A percentile compares a stretch with the other conserved stretches of the same genome.
Evolutionary conservation across 495 filamentous ascomycete genomes (phyloP).

Genomic region (Trichocladium uniseriatum): DNA sequence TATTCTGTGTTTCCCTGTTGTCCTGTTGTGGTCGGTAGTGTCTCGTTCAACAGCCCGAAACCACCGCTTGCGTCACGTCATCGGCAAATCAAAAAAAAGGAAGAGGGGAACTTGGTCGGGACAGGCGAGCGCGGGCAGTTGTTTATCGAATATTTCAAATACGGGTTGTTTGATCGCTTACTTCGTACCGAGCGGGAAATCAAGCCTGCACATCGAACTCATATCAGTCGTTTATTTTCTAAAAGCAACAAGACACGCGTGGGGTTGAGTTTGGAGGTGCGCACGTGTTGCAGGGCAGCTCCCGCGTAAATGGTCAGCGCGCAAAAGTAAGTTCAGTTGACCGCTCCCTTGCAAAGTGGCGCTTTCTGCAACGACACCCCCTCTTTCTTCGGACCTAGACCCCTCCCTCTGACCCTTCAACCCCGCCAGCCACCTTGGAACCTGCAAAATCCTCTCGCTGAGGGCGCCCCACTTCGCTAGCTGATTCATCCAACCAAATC

Average conservation of each 20-base stretch:
- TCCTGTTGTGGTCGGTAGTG: constrained; percentile 1
- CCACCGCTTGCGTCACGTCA: constrained; percentile 20
- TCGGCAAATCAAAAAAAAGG: constrained; percentile 8
- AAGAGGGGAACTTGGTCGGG: not conserved
- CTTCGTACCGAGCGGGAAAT: no score
- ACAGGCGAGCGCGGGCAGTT: no score
- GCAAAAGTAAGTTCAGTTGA: not conserved
- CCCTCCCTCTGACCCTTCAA: constrained; percentile 11
- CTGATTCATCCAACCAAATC: constrained; percentile 39
- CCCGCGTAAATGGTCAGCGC: no score
- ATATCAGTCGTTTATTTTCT: no score
- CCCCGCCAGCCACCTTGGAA: constrained; percentile 22
- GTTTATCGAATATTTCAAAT: no score
- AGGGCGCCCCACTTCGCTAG: constrained; percentile 18
- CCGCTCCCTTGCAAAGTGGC: not conserved
- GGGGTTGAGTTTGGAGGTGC: not conserved
- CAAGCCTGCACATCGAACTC: no score
- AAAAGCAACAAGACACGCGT: not conserved
- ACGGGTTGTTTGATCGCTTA: no score
- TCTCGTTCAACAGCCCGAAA: constrained; percentile 14
- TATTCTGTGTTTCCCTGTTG: not conserved
- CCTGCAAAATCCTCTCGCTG: constrained; percentile 12
- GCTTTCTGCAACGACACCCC: constrained; percentile 17
- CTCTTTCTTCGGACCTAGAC: constrained; percentile 15
- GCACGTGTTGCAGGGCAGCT: not conserved